Evolutionary conservation across 2,329 filamentous ascomycete species (phyloP).

Genomic region (Paramyrothecium sp.): DNA sequence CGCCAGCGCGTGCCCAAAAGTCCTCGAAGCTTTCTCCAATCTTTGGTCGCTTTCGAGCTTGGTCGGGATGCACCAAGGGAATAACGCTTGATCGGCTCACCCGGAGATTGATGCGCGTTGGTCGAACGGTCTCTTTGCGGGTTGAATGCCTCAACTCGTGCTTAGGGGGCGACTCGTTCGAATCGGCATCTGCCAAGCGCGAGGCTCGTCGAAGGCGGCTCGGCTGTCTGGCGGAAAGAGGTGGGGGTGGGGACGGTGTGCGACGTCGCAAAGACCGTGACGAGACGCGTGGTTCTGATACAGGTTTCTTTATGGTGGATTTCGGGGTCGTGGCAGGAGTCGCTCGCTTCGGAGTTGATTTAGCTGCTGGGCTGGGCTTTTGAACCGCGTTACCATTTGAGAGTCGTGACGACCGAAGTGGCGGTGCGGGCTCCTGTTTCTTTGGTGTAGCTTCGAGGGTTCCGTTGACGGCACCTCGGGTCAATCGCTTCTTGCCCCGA

Average conservation of each 20-base stretch:
- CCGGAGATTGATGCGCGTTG: conserved; percentile 49
- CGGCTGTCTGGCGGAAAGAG: conserved; percentile 36
- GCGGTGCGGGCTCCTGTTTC: background rate
- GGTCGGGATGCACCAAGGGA: conserved; percentile 59
- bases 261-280: conserved; percentile 34
- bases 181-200: conserved; percentile 30
- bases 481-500: conserved; percentile 49
- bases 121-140: conserved; percentile 23
- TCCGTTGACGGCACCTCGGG: conserved; percentile 35
- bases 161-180: conserved; percentile 11
- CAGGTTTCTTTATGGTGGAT: conserved; percentile 24
- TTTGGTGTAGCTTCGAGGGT: conserved; percentile 5
- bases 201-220: conserved; percentile 42
- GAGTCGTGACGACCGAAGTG: conserved; percentile 1
- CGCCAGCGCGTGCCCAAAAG: conserved; percentile 50
- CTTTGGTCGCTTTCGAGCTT: conserved; percentile 52
- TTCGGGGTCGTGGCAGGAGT: conserved; percentile 25
- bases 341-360: conserved; percentile 16
- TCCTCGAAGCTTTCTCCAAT: conserved; percentile 56
- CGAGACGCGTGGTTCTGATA: conserved; percentile 23
- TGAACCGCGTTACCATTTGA: background rate
- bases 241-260: conserved; percentile 36
- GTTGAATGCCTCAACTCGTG: conserved; percentile 10
- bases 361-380: conserved; percentile 23
- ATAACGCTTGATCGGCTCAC: conserved; percentile 38